Percentiles rank a stretch among this genome's conserved stretches.
Evolutionary conservation across 306 rosid species (phyloP).

Genomic region (Myrica gale): DNA sequence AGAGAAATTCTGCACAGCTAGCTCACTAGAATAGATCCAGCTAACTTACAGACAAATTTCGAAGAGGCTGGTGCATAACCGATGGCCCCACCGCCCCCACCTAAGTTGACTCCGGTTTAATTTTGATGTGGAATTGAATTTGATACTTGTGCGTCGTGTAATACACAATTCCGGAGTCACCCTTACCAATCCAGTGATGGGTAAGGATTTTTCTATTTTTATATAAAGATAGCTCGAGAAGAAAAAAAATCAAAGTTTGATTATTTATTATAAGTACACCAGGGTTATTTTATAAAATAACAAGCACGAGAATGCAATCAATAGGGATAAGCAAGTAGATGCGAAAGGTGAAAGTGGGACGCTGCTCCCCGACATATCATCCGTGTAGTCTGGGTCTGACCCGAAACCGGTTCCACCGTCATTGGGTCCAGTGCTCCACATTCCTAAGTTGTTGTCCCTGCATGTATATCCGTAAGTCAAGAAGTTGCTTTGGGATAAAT

Average conservation of each 20-base stretch:
- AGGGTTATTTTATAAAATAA: constrained; percentile 17
- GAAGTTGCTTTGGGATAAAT: not conserved
- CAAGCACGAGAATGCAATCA: constrained; percentile 27
- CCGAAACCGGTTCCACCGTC: constrained; percentile 27
- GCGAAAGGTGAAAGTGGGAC: constrained; percentile 14
- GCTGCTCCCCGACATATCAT: constrained; percentile 51
- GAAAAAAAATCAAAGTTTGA: not conserved
- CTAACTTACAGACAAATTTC: too few species aligned
- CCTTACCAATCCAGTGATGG: too few species aligned
- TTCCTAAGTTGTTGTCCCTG: constrained; percentile 61
- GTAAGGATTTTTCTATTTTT: too few species aligned
- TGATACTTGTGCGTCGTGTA: too few species aligned
- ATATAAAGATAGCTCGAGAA: not conserved
- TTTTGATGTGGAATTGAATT: too few species aligned
- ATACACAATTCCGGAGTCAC: too few species aligned
- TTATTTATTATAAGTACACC: not conserved
- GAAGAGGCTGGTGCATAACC: too few species aligned
- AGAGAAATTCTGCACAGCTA: too few species aligned
- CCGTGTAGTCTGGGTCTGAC: constrained; percentile 46
- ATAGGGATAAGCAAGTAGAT: constrained; percentile 16
- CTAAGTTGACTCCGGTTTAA: too few species aligned
- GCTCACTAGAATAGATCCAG: too few species aligned
- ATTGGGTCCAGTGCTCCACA: constrained; percentile 51
- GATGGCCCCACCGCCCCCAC: too few species aligned
- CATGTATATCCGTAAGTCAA: not conserved